Evolutionary conservation across 2,329 filamentous ascomycete genomes (phyloP).

Genomic region (Aurifilum marmelostoma): DNA sequence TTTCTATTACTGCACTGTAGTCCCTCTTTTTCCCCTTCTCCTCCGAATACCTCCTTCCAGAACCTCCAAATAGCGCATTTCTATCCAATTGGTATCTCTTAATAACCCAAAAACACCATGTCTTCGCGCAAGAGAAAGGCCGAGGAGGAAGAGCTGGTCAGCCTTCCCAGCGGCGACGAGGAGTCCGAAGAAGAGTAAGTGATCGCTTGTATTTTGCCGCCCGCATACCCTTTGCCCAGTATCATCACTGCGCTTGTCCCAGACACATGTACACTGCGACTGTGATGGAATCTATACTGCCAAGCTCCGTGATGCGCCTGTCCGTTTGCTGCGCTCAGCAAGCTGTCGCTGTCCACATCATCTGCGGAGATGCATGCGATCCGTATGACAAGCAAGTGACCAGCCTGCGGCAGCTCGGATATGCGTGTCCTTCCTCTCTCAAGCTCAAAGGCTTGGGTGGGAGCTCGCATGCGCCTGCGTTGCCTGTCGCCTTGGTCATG

Average conservation of each 20-base stretch:
- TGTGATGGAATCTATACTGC: constrained; percentile 5
- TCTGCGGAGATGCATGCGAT: constrained; percentile 10
- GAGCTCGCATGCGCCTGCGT: not conserved
- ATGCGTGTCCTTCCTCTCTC: not conserved
- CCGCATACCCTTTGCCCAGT: constrained; percentile 37
- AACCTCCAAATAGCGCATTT: constrained; percentile 14
- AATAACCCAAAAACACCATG: constrained; percentile 40
- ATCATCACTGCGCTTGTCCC: constrained; percentile 17
- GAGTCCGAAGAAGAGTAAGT: constrained; percentile 61
- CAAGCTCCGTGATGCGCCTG: constrained; percentile 16
- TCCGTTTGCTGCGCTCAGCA: constrained; percentile 6
- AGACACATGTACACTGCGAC: constrained; percentile 30
- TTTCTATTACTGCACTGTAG: constrained; percentile 11
- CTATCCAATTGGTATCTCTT: constrained; percentile 36
- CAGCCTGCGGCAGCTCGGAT: not conserved
- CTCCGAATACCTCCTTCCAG: not conserved
- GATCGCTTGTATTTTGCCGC: not conserved
- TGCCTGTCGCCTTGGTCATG: not conserved
- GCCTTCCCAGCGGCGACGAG: constrained; percentile 55
- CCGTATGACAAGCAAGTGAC: not conserved
- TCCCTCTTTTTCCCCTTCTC: constrained; percentile 5
- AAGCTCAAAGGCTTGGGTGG: not conserved
- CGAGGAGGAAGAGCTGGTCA: constrained; percentile 57
- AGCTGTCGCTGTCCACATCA: not conserved
- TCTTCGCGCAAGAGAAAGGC: constrained; percentile 58